Base-by-base conservation (phyloP, 129 eudicot species). In the Rutidosis leptorrhynchoides region DNA sequence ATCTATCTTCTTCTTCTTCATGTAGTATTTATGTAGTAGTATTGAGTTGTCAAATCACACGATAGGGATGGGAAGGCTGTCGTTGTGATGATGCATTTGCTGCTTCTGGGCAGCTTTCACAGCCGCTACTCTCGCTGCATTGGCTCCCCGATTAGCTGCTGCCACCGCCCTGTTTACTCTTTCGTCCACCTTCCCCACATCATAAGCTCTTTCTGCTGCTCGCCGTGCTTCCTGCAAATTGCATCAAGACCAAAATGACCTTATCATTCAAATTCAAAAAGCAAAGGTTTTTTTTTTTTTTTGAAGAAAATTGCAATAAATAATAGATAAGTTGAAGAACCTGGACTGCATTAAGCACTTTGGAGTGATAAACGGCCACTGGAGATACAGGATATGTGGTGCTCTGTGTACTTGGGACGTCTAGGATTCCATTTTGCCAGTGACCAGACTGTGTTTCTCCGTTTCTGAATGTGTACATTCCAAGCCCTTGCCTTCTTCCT, bases 361-460 rank as follows among this genome's bases (percentile, higher is more conserved):
- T 78, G 6, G 97, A 90, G 81, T 90, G 97, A 70, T 90, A 81
- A 32, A 90, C 95, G 0, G 79, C 97, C 59, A 90, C 88, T 32
- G 95, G 88, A 25, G 97, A 86, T 21, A 84, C 83, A 17, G 89
- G 90, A 74, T 59, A 78, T 1, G 83, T 71, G 6, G 77, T 68
- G 55, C 52, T 82, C 62, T 83, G 98, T 2, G 96, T 85, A 74
- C 98, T 92, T 2, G 95, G 89, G 10, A 85, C 75, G 60, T 92
- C 78, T 30, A 92, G 94, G 64, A 88, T 55, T 42, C 98, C 98
- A 33, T 92, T 88, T 64, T 85, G 73, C 95, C 95, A 92, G 56
- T 88, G 91, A 17, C 98, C 98, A 5, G 98, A 82, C 56, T 83
- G 89, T n/a, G 96, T 82, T 77, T 92, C 98, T 14, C 95, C 98